Conservation (phyloP, 2,329 filamentous ascomycete species). For the Coniella lustricola region DNA sequence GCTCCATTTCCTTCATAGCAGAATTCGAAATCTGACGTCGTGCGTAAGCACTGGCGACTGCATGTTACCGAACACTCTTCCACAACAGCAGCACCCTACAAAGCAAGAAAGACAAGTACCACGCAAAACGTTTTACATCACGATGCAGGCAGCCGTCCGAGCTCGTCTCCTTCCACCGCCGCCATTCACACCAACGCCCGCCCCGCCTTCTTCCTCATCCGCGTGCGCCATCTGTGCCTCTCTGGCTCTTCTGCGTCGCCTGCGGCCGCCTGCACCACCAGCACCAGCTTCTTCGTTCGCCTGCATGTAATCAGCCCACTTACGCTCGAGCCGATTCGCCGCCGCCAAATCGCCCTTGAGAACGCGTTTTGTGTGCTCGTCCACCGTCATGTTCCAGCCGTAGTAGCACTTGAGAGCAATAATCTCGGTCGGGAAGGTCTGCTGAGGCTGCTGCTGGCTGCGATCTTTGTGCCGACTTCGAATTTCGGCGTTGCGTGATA, state of each 20-base stretch:
- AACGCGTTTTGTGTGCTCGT: slow-evolving; percentile 86
- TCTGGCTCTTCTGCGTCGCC: slow-evolving; percentile 68
- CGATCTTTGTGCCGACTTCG: slow-evolving; percentile 36
- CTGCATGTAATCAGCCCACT: slow-evolving; percentile 94
- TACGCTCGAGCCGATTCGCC: slow-evolving; percentile 74
- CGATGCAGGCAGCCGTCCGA: slow-evolving; percentile 19
- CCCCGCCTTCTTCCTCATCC: slow-evolving; percentile 66
- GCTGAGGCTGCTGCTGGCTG: slow-evolving; percentile 3
- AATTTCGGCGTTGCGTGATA: slow-evolving; percentile 76
- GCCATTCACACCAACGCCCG: slow-evolving; percentile 25
- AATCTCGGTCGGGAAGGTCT: slow-evolving; percentile 64
- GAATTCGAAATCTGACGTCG: too few species aligned
- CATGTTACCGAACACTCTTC: too few species aligned
- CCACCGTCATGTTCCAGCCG: slow-evolving; percentile 88
- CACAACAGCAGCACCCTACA: too few species aligned
- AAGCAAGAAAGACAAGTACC: too few species aligned
- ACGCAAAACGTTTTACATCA: slow-evolving; percentile 19
- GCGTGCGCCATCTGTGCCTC: slow-evolving; percentile 76
- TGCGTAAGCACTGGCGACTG: too few species aligned
- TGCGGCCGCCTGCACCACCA: slow-evolving; percentile 56
- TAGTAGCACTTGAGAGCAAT: slow-evolving; percentile 91
- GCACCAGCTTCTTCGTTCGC: slow-evolving; percentile 76
- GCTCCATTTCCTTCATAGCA: too few species aligned
- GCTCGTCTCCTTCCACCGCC: slow-evolving; percentile 46
- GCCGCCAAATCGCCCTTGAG: slow-evolving; percentile 66